A percentile compares a stretch with the other conserved stretches of the same genome.
These are phyloP conservation scores for Inosperma sp. DNA, from an alignment of 768 basidiomycete species.

Conservation along the genomic window DNA sequence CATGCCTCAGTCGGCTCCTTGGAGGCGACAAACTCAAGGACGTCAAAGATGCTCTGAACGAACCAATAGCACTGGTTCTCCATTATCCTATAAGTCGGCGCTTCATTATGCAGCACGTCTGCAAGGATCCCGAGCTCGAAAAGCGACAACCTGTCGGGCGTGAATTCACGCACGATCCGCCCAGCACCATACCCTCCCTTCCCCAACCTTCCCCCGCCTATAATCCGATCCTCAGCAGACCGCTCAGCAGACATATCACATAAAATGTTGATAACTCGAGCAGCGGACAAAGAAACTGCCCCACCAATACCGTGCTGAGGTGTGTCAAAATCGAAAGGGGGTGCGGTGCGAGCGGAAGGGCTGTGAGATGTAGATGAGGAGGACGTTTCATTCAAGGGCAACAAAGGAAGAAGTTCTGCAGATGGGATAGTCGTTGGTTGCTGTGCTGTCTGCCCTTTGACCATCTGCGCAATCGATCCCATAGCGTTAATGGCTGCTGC, in stretches of 20 bases:
- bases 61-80: conserved; percentile 1
- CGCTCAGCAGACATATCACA: not conserved
- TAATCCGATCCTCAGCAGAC: not conserved
- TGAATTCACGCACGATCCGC: not conserved
- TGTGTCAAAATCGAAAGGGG: not conserved
- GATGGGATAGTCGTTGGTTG: not conserved
- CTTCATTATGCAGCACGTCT: not conserved
- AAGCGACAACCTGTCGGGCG: not conserved
- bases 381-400: not conserved
- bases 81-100: not conserved
- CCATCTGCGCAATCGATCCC: not conserved
- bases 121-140: not conserved
- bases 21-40: too few species aligned
- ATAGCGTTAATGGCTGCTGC: not conserved
- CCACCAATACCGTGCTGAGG: not conserved
- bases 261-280: not conserved
- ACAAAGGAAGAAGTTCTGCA: not conserved
- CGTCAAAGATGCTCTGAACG: not conserved
- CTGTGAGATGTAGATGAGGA: not conserved
- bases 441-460: not conserved
- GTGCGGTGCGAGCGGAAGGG: not conserved
- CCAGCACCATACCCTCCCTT: too few species aligned
- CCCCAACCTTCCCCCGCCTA: not conserved
- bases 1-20: too few species aligned
- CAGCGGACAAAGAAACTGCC: not conserved